Conservation (phyloP, 2,329 filamentous ascomycete species). For the Peltaster fructicola region DNA sequence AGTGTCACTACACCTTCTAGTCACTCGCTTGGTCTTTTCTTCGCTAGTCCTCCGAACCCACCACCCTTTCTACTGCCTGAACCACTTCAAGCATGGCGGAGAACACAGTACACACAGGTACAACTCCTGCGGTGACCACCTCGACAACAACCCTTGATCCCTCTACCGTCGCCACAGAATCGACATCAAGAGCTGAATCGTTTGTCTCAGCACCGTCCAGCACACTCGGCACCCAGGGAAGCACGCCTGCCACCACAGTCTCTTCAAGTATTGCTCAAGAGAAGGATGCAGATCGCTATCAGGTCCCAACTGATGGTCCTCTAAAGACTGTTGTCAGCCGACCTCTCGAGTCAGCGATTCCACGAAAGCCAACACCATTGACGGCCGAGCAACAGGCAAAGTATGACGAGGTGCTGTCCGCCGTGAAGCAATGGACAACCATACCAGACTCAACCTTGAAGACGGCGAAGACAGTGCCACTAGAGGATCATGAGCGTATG, state of each 20-base stretch:
- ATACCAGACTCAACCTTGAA: constrained; percentile 47
- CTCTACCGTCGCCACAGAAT: constrained; percentile 1
- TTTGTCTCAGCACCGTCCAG: constrained; percentile 8
- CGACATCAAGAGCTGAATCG: constrained; percentile 10
- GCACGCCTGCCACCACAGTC: constrained; percentile 8
- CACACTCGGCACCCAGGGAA: constrained; percentile 9
- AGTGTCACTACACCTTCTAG: too few species aligned
- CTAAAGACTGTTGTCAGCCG: constrained; percentile 17
- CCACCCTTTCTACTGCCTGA: too few species aligned
- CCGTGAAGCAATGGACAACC: constrained; percentile 53
- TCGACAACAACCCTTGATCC: too few species aligned
- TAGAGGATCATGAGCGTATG: constrained; percentile 66
- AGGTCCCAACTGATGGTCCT: constrained; percentile 12
- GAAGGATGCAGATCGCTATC: constrained; percentile 7
- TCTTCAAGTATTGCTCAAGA: constrained; percentile 8
- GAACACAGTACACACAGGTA: too few species aligned
- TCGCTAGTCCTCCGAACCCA: too few species aligned
- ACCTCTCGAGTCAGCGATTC: constrained; percentile 34
- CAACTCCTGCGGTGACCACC: too few species aligned
- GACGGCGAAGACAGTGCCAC: constrained; percentile 38
- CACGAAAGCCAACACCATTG: constrained; percentile 40
- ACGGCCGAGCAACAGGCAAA: constrained; percentile 64
- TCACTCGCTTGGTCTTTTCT: too few species aligned
- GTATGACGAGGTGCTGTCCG: constrained; percentile 58
- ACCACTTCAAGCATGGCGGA: too few species aligned